Percentiles rank a stretch among this genome's conserved stretches.
phyloP scores from a whole-genome alignment of 495 filamentous ascomycete species.

The Penicillium chermesinum region DNA sequence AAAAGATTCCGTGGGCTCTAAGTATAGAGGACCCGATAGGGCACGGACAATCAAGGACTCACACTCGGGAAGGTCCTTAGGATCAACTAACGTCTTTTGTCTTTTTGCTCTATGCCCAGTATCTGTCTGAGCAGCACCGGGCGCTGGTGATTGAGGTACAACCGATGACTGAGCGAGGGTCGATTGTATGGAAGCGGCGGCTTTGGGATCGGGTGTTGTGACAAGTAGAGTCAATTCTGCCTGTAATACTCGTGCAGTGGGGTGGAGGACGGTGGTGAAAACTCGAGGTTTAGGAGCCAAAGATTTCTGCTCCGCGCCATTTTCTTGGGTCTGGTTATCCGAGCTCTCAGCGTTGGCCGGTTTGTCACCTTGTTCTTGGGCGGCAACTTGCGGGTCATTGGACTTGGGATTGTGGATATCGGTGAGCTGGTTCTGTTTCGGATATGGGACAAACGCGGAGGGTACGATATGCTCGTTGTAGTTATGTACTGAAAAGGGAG shows the following conservation, averaged over 20 bases:
- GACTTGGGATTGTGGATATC: constrained; percentile 34
- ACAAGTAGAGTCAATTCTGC: constrained; percentile 72
- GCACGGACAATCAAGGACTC: constrained; percentile 66
- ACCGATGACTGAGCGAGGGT: constrained; percentile 44
- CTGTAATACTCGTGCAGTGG: constrained; percentile 68
- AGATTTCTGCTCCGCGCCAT: constrained; percentile 46
- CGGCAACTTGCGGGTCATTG: constrained; percentile 7
- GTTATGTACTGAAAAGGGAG: constrained; percentile 84
- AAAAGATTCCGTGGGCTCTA: constrained; percentile 65
- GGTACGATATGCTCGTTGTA: constrained; percentile 83
- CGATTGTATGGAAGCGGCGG: constrained; percentile 39
- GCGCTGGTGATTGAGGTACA: constrained; percentile 59
- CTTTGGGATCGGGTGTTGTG: constrained; percentile 58
- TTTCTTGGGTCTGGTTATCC: constrained; percentile 43
- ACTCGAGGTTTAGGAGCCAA: constrained; percentile 54
- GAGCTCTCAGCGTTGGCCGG: constrained; percentile 23
- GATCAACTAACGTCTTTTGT: constrained; percentile 73
- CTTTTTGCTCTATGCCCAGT: constrained; percentile 58
- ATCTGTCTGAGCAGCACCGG: constrained; percentile 49
- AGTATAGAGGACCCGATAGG: constrained; percentile 66
- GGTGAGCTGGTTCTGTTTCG: constrained; percentile 52
- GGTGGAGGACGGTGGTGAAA: constrained; percentile 76
- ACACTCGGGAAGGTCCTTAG: constrained; percentile 61
- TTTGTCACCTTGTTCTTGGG: constrained; percentile 15
- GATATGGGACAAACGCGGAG: constrained; percentile 77